Conservation (phyloP, 768 basidiomycete genomes). For the Phaeotremella fagi region DNA sequence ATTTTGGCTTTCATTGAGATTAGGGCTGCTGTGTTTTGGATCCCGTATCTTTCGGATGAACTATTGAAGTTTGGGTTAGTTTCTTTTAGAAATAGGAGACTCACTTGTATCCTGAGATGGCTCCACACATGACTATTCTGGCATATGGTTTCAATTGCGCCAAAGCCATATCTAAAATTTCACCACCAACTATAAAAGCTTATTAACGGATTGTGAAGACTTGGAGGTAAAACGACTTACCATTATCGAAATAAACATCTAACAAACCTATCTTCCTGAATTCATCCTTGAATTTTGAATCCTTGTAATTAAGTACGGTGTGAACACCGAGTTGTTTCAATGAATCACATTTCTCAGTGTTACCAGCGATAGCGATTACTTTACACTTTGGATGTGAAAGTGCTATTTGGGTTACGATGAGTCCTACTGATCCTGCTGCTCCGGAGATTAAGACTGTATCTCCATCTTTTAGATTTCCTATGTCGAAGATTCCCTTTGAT, state of each 20-base stretch:
- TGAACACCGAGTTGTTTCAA: constrained; percentile 79
- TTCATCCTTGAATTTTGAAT: constrained; percentile 62
- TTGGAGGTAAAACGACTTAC: constrained; percentile 15
- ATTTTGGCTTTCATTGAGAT: constrained; percentile 74
- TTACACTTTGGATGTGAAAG: constrained; percentile 51
- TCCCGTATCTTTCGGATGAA: constrained; percentile 16
- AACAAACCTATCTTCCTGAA: constrained; percentile 62
- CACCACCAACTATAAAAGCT: constrained; percentile 56
- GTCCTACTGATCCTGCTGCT: constrained; percentile 75
- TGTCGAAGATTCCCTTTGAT: constrained; percentile 69
- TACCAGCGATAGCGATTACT: constrained; percentile 84
- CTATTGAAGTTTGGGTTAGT: neutral
- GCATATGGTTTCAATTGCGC: constrained; percentile 70
- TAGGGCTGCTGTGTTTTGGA: constrained; percentile 63
- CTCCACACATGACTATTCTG: constrained; percentile 75
- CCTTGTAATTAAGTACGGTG: constrained; percentile 82
- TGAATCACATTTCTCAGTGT: constrained; percentile 76
- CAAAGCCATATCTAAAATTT: constrained; percentile 73
- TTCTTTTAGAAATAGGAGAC: neutral
- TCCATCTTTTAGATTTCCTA: constrained; percentile 73
- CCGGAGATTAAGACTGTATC: constrained; percentile 83
- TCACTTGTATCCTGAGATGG: constrained; percentile 68
- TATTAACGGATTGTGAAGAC: neutral
- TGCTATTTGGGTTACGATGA: constrained; percentile 45
- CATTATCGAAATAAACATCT: constrained; percentile 48